These are phyloP conservation scores for Marasmius fiardii DNA, from an alignment of 1,284 basidiomycete genomes.

Conservation along the genomic window DNA sequence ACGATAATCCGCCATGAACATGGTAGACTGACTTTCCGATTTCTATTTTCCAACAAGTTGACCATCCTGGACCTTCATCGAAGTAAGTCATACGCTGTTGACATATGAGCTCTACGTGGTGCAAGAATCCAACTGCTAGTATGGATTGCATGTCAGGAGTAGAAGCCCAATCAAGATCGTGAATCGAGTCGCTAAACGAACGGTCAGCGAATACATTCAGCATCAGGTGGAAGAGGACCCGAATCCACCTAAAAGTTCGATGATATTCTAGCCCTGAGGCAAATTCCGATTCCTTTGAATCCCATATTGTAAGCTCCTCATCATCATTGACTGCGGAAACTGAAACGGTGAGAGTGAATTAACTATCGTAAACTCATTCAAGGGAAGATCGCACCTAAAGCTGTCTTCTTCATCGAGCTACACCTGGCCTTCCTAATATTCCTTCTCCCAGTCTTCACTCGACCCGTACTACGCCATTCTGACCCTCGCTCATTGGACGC, in stretches of 20 bases:
- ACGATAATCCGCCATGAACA: slow-evolving; percentile 1
- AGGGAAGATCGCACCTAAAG: slow-evolving; percentile 48
- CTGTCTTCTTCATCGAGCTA: slow-evolving; percentile 89
- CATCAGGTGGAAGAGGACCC: not conserved
- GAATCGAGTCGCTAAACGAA: slow-evolving; percentile 52
- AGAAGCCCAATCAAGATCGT: slow-evolving; percentile 89
- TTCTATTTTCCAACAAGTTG: slow-evolving; percentile 69
- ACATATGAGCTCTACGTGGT: slow-evolving; percentile 78
- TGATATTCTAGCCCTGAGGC: slow-evolving; percentile 82
- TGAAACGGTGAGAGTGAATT: slow-evolving; percentile 26
- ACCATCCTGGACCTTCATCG: slow-evolving; percentile 79
- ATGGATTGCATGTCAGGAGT: slow-evolving; percentile 87
- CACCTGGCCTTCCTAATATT: slow-evolving; percentile 71
- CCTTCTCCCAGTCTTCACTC: slow-evolving; percentile 67
- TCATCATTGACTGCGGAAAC: slow-evolving; percentile 54
- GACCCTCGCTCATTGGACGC: not conserved
- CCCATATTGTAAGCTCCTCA: slow-evolving; percentile 89
- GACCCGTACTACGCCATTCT: slow-evolving; percentile 69
- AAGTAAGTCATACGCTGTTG: slow-evolving; percentile 90
- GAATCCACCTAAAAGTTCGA: slow-evolving; percentile 54
- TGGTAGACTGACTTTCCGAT: slow-evolving; percentile 51
- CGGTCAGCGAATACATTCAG: not conserved
- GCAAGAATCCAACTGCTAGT: slow-evolving; percentile 80
- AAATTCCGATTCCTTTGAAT: slow-evolving; percentile 92
- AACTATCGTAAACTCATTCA: slow-evolving; percentile 9